Conservation (phyloP, 257 asterid species). For the Capsicum rhomboideum region DNA sequence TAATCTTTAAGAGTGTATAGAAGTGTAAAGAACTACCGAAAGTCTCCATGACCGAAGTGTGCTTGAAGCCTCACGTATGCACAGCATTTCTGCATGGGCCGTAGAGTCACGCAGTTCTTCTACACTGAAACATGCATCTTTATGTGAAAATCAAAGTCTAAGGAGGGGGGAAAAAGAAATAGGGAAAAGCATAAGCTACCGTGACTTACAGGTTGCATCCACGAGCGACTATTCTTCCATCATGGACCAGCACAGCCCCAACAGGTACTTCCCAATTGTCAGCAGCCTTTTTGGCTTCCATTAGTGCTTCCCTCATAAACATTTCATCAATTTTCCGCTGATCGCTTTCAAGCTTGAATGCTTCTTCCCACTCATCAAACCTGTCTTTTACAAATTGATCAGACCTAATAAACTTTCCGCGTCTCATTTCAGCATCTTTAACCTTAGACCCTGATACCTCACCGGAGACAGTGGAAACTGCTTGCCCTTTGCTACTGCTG, state of each 20-base stretch:
- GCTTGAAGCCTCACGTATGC: slow-evolving; percentile 92
- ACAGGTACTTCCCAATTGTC: slow-evolving; percentile 98
- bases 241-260: slow-evolving; percentile 88
- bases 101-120: slow-evolving; percentile 97
- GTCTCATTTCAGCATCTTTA: slow-evolving; percentile 28
- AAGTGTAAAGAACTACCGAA: slow-evolving; percentile 40
- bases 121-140: slow-evolving; percentile 48
- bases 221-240: slow-evolving; percentile 87
- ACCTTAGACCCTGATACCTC: slow-evolving; percentile 28
- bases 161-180: neutral
- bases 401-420: slow-evolving; percentile 47
- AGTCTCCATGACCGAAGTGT: slow-evolving; percentile 84
- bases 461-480: slow-evolving; percentile 17
- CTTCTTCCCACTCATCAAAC: slow-evolving; percentile 95
- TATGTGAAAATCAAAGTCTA: slow-evolving; percentile 1
- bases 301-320: slow-evolving; percentile 91
- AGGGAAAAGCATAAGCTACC: neutral
- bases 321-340: slow-evolving; percentile 68
- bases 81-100: slow-evolving; percentile 95
- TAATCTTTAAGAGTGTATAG: neutral
- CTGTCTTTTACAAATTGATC: slow-evolving; percentile 60
- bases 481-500: slow-evolving; percentile 23
- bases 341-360: slow-evolving; percentile 58
- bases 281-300: slow-evolving; percentile 92
- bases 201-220: slow-evolving; percentile 88